A percentile compares a stretch with the other conserved stretches of the same genome.
Evolutionary conservation across 2,329 filamentous ascomycete genomes (phyloP).

Genomic region (Xylariaceae sp.): DNA sequence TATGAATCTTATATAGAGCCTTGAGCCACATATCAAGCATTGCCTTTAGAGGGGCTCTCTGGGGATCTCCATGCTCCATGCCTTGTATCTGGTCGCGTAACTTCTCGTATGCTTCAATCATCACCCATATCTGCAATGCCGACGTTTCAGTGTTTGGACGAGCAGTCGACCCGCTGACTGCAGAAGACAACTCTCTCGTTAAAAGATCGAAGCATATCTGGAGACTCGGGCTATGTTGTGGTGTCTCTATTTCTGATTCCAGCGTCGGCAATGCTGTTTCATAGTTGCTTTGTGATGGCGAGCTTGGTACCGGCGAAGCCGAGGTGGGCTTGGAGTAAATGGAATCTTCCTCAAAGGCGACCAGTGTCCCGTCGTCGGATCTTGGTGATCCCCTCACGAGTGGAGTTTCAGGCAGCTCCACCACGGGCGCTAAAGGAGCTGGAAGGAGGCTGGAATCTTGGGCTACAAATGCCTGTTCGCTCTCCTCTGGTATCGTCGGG

Average conservation of each 20-base stretch:
- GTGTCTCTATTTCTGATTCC: constrained; percentile 9
- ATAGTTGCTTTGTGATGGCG: constrained; percentile 33
- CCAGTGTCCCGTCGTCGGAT: constrained; percentile 54
- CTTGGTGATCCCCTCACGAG: constrained; percentile 40
- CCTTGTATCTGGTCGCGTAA: constrained; percentile 53
- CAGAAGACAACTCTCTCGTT: constrained; percentile 55
- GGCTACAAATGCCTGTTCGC: constrained; percentile 5
- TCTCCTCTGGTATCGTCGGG: neutral
- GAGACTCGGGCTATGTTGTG: constrained; percentile 49
- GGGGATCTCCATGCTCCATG: constrained; percentile 37
- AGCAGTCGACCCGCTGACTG: constrained; percentile 37
- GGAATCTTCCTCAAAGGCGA: constrained; percentile 53
- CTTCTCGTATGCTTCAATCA: constrained; percentile 65
- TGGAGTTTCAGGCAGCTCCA: constrained; percentile 25
- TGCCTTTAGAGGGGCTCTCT: constrained; percentile 43
- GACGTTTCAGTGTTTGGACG: constrained; percentile 45
- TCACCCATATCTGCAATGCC: constrained; percentile 59
- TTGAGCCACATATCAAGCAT: constrained; percentile 60
- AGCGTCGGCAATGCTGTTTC: constrained; percentile 19
- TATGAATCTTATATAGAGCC: constrained; percentile 55
- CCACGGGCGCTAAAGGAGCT: constrained; percentile 20
- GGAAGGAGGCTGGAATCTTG: constrained; percentile 15
- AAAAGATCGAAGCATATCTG: constrained; percentile 59
- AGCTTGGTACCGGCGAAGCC: constrained; percentile 44
- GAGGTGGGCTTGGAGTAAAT: constrained; percentile 55